Evolutionary conservation across 2,329 filamentous ascomycete genomes (phyloP).

Genomic region (Macroventuria anomochaeta): DNA sequence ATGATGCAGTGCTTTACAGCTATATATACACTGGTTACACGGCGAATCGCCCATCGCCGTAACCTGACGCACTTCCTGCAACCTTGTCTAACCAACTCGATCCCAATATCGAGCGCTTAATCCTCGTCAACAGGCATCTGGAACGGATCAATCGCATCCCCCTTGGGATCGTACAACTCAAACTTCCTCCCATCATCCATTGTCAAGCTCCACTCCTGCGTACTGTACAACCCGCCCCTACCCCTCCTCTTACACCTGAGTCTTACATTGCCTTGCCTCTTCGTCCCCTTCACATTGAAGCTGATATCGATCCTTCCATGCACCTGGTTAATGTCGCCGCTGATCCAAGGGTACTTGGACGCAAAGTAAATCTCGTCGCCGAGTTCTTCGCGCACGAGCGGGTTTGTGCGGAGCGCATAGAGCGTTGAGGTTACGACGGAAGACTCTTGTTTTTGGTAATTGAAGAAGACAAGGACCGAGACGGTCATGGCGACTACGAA

Average conservation of each 20-base stretch:
- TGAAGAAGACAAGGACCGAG: constrained; percentile 89
- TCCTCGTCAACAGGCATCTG: constrained; percentile 36
- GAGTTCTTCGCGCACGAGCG: constrained; percentile 74
- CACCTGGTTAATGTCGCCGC: constrained; percentile 84
- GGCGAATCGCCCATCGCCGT: constrained; percentile 1
- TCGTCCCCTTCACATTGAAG: constrained; percentile 85
- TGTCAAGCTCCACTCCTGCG: constrained; percentile 86
- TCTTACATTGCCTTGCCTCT: constrained; percentile 72
- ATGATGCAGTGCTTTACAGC: constrained; percentile 17
- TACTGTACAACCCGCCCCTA: constrained; percentile 78
- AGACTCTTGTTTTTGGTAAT: constrained; percentile 95
- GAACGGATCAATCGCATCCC: constrained; percentile 68
- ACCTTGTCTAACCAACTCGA: background rate
- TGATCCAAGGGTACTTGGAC: constrained; percentile 57
- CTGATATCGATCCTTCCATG: constrained; percentile 87
- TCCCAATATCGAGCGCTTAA: background rate
- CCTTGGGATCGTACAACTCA: constrained; percentile 73
- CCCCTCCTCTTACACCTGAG: constrained; percentile 78
- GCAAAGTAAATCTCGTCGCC: constrained; percentile 71
- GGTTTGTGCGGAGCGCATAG: constrained; percentile 86
- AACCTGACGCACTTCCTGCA: background rate
- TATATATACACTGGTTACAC: constrained; percentile 27
- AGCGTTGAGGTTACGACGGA: constrained; percentile 82
- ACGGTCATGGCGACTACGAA: constrained; percentile 75
- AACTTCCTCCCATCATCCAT: constrained; percentile 70